Evolutionary conservation across 176 grass and related monocot species (phyloP).

Genomic region (Eragrostis nindensis): DNA sequence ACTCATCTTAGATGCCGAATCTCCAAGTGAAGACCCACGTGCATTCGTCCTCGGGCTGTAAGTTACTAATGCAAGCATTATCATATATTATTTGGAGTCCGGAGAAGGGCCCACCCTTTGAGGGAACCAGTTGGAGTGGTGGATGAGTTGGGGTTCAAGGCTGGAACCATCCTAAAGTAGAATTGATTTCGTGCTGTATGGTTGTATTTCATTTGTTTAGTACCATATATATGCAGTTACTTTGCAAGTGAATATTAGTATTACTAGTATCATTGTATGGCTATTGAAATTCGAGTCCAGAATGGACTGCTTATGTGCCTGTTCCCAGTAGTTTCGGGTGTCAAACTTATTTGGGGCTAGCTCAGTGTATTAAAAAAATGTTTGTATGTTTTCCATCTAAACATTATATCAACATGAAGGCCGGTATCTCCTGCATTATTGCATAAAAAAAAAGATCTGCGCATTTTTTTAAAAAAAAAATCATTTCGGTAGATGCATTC

Average conservation of each 20-base stretch:
- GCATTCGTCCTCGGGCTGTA: slow-evolving; percentile 22
- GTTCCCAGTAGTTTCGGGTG: neutral
- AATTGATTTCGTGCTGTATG: slow-evolving; percentile 37
- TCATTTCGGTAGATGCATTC: too few species aligned
- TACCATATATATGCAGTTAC: neutral
- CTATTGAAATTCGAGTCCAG: neutral
- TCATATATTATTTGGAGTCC: slow-evolving; percentile 18
- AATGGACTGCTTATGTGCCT: neutral
- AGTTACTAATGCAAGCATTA: slow-evolving; percentile 32
- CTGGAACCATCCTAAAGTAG: slow-evolving; percentile 26
- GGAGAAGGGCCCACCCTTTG: slow-evolving; percentile 32
- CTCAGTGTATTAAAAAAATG: neutral
- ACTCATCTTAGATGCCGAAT: slow-evolving; percentile 23
- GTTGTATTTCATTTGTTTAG: slow-evolving; percentile 21
- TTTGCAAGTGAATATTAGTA: slow-evolving; percentile 12
- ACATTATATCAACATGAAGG: neutral
- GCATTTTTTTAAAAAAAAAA: too few species aligned
- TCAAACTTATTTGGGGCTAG: neutral
- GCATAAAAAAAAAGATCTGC: neutral
- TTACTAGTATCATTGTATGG: slow-evolving; percentile 17
- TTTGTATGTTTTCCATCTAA: neutral
- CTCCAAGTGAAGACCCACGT: slow-evolving; percentile 21
- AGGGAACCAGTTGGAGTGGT: slow-evolving; percentile 47
- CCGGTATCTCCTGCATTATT: neutral
- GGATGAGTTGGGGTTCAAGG: slow-evolving; percentile 31